phyloP scores from a whole-genome alignment of 192 early-diverging fungal species.

The Oehlia diaphana region DNA sequence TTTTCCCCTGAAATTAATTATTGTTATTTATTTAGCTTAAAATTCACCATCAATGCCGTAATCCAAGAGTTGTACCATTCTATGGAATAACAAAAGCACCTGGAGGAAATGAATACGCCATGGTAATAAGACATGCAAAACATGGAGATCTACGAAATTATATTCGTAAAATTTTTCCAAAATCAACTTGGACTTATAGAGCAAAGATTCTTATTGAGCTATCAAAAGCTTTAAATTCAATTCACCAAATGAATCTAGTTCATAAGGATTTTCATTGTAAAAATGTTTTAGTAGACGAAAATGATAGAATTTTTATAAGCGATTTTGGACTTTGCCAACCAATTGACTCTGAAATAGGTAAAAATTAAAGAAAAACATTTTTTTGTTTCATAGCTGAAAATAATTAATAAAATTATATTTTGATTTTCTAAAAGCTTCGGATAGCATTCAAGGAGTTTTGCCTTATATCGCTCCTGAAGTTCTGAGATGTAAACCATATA shows the following conservation, averaged over 20 bases:
- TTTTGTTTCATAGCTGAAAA: too few relatives aligned
- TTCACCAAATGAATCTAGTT: neutral
- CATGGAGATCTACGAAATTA: neutral
- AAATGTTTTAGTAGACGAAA: conserved; percentile 2
- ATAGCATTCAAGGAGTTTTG: conserved; percentile 34
- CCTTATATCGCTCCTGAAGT: conserved; percentile 48
- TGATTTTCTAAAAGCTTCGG: neutral
- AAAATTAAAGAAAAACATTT: neutral
- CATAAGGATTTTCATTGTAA: neutral
- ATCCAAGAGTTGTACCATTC: neutral
- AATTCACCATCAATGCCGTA: neutral
- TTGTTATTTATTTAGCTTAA: neutral
- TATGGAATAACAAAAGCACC: neutral
- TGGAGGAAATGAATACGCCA: neutral
- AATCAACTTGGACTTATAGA: neutral
- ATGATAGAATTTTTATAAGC: conserved; percentile 21
- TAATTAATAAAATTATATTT: neutral
- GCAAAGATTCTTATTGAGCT: neutral
- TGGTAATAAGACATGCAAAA: neutral
- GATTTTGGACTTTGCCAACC: conserved; percentile 41
- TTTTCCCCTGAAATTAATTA: too few relatives aligned
- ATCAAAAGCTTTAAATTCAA: neutral
- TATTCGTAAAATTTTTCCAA: too few relatives aligned
- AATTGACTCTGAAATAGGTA: conserved; percentile 35
- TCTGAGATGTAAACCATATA: conserved; percentile 32